Evolutionary conservation across 108 stramenopile genomes (phyloP), one percentile per base, ranked within the genome.

Genomic region (Epithemia pelagica): DNA sequence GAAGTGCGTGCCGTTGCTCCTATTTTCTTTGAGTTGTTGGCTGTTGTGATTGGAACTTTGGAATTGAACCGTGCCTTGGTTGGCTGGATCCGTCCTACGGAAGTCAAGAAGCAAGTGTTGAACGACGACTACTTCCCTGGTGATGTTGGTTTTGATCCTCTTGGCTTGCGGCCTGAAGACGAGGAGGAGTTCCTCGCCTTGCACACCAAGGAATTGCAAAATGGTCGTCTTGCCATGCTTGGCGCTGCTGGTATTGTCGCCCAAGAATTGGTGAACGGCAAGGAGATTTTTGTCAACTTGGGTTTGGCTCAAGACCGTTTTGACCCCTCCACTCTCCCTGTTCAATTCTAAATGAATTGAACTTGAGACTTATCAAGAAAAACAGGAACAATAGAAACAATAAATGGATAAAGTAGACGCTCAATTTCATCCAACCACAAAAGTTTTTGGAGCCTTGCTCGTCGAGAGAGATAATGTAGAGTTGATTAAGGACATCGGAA

Each of bases 151-250:
- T 95, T 91, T 55, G 94, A 95, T 61, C 94, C 94, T 0, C 77
- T 92, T 25, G 86, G 88, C 30, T 70, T 95, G 22, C 86, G 82
- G 67, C 94, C 94, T 1, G 64, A 33, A 19, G 80, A 87, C 63
- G 61, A 88, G 1, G 70, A 71, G 55, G 83, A 59, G 10, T 87
- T 87, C 64, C 61, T 58, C 20, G 64, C 65, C 27, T 87, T 93
- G 82, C 85, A 86, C 58, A 92, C 90, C 31, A 81, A 76, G 73
- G 94, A 95, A 79, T 65, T 95, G 1, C 87, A 91, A 61, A 90
- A 95, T 60, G 91, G 94, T 18, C 82, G 92, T 52, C 78, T 95
- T 24, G 94, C 94, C 32, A 89, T 90, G 91, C 67, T 92, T 59
- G 91, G 72, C 20, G 74, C 64, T 29, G 83, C 83, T 19, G 91